Conservation (phyloP, 495 filamentous ascomycete species). For the Apodospora peruviana region DNA sequence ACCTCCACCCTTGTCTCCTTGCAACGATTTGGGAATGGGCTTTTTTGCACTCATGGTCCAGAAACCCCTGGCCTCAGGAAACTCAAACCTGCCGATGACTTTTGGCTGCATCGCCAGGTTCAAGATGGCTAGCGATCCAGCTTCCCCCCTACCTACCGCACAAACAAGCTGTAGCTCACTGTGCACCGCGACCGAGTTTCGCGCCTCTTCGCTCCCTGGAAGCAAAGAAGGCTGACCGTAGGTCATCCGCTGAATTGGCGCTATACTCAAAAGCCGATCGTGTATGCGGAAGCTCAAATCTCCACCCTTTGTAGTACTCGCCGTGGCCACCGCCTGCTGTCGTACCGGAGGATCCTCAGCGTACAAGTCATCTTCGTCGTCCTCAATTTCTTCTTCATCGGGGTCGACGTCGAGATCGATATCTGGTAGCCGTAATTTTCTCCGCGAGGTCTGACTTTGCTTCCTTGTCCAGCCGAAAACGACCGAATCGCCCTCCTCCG, state of each 20-base stretch:
- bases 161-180: slow-evolving; percentile 66
- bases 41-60: slow-evolving; percentile 61
- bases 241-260: slow-evolving; percentile 67
- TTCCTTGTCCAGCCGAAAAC: slow-evolving; percentile 72
- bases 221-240: slow-evolving; percentile 48
- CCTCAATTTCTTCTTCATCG: slow-evolving; percentile 42
- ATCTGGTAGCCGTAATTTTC: slow-evolving; percentile 39
- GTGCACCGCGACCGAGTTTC: slow-evolving; percentile 35
- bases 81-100: slow-evolving; percentile 54
- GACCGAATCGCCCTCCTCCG: slow-evolving; percentile 75
- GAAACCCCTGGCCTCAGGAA: slow-evolving; percentile 54
- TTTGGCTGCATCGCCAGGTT: slow-evolving; percentile 68
- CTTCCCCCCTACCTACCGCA: slow-evolving; percentile 61
- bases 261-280: slow-evolving; percentile 70
- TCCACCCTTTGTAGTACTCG: slow-evolving; percentile 38
- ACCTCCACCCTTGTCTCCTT: slow-evolving; percentile 42
- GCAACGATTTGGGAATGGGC: slow-evolving; percentile 48
- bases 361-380: slow-evolving; percentile 54
- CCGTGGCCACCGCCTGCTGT: slow-evolving; percentile 20
- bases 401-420: slow-evolving; percentile 50
- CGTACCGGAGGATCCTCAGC: slow-evolving; percentile 55
- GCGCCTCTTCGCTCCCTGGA: slow-evolving; percentile 37
- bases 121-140: slow-evolving; percentile 67
- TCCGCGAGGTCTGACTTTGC: slow-evolving; percentile 48
- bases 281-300: slow-evolving; percentile 70